Evolutionary conservation across 1,284 basidiomycete species (phyloP).

Genomic region (Pseudozyma pruni): DNA sequence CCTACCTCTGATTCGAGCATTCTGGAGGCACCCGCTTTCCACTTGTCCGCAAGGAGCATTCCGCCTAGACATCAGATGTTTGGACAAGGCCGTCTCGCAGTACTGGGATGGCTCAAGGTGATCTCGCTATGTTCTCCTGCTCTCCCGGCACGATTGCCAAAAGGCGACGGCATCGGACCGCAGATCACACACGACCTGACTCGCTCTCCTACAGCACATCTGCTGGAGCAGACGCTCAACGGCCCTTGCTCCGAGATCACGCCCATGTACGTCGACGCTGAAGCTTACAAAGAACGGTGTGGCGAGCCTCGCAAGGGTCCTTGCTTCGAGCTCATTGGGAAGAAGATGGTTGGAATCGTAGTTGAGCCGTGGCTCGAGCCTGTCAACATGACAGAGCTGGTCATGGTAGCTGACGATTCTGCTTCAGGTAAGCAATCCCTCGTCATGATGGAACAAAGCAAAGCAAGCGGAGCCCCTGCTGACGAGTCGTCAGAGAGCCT

Average conservation of each 20-base stretch:
- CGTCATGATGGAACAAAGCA: too few species aligned
- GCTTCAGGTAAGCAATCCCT: neutral
- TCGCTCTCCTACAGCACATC: neutral
- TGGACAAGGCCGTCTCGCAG: too few species aligned
- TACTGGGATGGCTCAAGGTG: too few species aligned
- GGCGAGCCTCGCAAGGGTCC: neutral
- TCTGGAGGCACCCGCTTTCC: too few species aligned
- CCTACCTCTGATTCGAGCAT: too few species aligned
- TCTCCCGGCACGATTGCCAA: neutral
- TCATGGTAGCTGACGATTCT: neutral
- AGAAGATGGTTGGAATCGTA: too few species aligned
- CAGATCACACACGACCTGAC: neutral
- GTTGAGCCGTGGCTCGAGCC: conserved; percentile 17
- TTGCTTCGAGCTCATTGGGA: conserved; percentile 2
- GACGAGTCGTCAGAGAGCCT: too few species aligned
- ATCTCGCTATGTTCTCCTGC: neutral
- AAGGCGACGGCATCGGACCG: neutral
- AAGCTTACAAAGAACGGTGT: conserved; percentile 2
- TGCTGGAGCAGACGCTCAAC: neutral
- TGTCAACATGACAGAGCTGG: neutral
- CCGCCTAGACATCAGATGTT: too few species aligned
- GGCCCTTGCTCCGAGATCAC: conserved; percentile 1
- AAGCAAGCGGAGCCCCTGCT: too few species aligned
- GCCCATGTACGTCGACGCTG: neutral
- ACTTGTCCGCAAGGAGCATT: too few species aligned